Evolutionary conservation across 2,329 filamentous ascomycete species (phyloP).

Genomic region (Biscogniauxia sp.): DNA sequence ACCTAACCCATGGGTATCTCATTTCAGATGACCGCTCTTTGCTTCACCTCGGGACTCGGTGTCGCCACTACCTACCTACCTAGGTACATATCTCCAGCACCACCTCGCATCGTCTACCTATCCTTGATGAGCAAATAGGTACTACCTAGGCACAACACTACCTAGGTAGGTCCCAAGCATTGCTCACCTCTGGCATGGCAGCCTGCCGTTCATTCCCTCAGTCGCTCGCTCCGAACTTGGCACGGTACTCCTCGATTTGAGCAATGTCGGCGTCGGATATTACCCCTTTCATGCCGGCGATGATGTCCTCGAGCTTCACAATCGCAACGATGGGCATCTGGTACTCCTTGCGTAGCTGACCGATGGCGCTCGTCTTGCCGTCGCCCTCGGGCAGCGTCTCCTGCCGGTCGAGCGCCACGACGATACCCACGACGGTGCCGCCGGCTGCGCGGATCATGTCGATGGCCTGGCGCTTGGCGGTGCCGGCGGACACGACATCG

Average conservation of each 20-base stretch:
- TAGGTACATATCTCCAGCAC: background rate
- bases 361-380: constrained; percentile 77
- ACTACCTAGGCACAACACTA: background rate
- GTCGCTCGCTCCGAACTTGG: constrained; percentile 61
- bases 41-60: background rate
- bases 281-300: constrained; percentile 62
- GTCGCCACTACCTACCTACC: background rate
- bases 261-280: constrained; percentile 62
- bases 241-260: constrained; percentile 71
- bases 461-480: constrained; percentile 89
- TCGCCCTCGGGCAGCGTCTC: constrained; percentile 71
- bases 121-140: background rate
- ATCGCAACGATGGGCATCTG: constrained; percentile 82
- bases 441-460: constrained; percentile 84
- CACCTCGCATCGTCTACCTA: background rate
- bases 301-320: constrained; percentile 79
- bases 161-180: background rate
- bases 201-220: constrained; percentile 26
- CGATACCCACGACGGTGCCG: constrained; percentile 79
- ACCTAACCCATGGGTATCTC: background rate
- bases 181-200: background rate
- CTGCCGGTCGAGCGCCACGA: constrained; percentile 84
- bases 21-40: background rate
- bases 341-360: constrained; percentile 79
- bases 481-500: constrained; percentile 95